phyloP scores from a whole-genome alignment of 2,329 filamentous ascomycete species.

The Sclerotinia borealis region DNA sequence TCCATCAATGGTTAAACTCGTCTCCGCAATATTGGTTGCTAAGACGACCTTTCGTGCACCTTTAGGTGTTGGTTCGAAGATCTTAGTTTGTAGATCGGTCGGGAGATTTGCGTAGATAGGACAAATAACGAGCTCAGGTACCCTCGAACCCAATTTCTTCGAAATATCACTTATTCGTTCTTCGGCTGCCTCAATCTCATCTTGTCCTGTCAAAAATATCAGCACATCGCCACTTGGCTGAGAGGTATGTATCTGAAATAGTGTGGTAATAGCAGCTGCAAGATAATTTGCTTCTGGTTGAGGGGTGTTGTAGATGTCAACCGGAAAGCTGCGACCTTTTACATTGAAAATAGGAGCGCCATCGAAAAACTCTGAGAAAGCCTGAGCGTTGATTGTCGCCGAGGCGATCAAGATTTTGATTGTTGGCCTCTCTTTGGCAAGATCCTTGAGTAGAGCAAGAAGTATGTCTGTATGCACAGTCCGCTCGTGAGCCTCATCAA shows the following conservation, averaged over 20 bases:
- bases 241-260: conserved; percentile 90
- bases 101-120: conserved; percentile 94
- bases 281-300: conserved; percentile 93
- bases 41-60: conserved; percentile 85
- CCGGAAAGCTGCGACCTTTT: conserved; percentile 79
- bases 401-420: conserved; percentile 88
- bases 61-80: conserved; percentile 87
- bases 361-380: conserved; percentile 88
- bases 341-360: conserved; percentile 93
- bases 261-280: conserved; percentile 81
- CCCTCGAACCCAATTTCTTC: conserved; percentile 75
- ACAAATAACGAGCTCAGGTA: conserved; percentile 81
- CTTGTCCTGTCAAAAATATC: conserved; percentile 91
- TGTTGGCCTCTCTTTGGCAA: conserved; percentile 75
- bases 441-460: conserved; percentile 80
- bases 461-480: conserved; percentile 88
- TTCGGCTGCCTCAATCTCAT: conserved; percentile 88
- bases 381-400: conserved; percentile 88
- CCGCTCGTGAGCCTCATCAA: conserved; percentile 95
- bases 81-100: conserved; percentile 83
- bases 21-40: conserved; percentile 96
- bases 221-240: conserved; percentile 84
- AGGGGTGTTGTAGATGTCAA: conserved; percentile 85
- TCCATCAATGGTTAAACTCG: conserved; percentile 88
- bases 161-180: conserved; percentile 79